Conservation (phyloP, 2,329 filamentous ascomycete species). For the Pyrenochaeta sp. region DNA sequence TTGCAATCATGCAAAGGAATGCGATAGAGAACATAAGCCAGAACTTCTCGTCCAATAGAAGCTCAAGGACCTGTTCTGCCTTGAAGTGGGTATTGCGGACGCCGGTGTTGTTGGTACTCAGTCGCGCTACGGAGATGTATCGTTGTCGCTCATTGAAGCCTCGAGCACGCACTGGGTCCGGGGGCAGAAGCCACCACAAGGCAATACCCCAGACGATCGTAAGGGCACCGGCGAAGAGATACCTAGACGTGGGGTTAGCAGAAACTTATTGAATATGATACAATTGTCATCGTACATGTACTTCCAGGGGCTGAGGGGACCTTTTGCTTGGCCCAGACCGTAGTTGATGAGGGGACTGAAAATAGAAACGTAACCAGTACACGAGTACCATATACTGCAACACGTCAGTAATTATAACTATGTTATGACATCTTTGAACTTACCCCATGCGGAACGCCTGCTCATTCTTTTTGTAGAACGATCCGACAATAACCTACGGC, state of each 20-base stretch:
- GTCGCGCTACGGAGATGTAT: conserved; percentile 66
- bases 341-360: conserved; percentile 30
- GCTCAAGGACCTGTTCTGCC: conserved; percentile 66
- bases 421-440: neutral
- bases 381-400: conserved; percentile 63
- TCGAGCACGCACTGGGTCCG: conserved; percentile 49
- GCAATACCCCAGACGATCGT: conserved; percentile 31
- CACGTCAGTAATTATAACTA: conserved; percentile 3
- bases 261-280: neutral
- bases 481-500: conserved; percentile 53
- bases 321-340: conserved; percentile 33
- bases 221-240: conserved; percentile 28
- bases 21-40: conserved; percentile 51
- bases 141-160: conserved; percentile 47
- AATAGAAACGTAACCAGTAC: conserved; percentile 50
- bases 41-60: conserved; percentile 62
- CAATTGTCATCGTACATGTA: conserved; percentile 20
- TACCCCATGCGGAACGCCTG: conserved; percentile 66
- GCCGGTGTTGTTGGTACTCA: conserved; percentile 76
- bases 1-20: conserved; percentile 35
- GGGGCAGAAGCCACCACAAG: conserved; percentile 48
- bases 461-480: conserved; percentile 63
- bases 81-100: conserved; percentile 73
- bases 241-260: neutral
- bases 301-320: conserved; percentile 24